Evolutionary conservation across 495 filamentous ascomycete genomes (phyloP), one percentile per base, ranked within the genome.

Genomic region (Aspergillus bridgeri): DNA sequence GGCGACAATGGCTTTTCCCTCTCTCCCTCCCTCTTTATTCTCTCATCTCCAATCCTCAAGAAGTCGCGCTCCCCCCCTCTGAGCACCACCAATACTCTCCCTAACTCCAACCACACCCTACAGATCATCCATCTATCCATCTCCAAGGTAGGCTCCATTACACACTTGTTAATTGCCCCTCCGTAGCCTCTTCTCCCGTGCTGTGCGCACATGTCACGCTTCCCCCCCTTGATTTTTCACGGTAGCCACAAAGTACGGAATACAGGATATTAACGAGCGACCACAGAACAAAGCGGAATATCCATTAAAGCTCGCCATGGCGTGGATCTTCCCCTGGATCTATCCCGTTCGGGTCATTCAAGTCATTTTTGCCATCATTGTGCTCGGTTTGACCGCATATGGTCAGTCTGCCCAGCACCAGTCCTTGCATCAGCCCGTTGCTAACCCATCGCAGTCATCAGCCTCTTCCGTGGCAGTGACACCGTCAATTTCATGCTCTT

Each of bases 401-500:
- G 73, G 90, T 92, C 72, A 6, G 78, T 79, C 29, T 27, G 54
- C 19, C 45, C 17, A 17, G 5, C 17, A 7, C n/a, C 15, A 18
- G 45, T 7, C 29, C 7, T 50, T n/a, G 13, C 5, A 22, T 43
- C 24, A 13, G 11, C 11, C 46, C 15, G 45, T 38, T 44, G 17
- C 51, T 61, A 54, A 70, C 67, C 25, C 49, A 56, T 17, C 3
- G 46, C 45, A 76, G 75, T 70, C 33, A 59, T 76, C 46, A 68
- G 61, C 29, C 52, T 60, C 19, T 69, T 46, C 23, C 49, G 56
- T 20, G 44, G 61, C 48, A 51, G 47, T 33, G 68, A 69, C 53
- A 77, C 70, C 19, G 69, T 88, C 62, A 82, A 85, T 71, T 92
- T 89, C 76, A 81, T 92, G 70, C 74, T 93, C 69, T 91, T 91